A percentile compares a stretch with the other conserved stretches of the same genome.
Conservation (phyloP, 2,329 filamentous ascomycete genomes). For the Arthrinium phaeospermum region DNA sequence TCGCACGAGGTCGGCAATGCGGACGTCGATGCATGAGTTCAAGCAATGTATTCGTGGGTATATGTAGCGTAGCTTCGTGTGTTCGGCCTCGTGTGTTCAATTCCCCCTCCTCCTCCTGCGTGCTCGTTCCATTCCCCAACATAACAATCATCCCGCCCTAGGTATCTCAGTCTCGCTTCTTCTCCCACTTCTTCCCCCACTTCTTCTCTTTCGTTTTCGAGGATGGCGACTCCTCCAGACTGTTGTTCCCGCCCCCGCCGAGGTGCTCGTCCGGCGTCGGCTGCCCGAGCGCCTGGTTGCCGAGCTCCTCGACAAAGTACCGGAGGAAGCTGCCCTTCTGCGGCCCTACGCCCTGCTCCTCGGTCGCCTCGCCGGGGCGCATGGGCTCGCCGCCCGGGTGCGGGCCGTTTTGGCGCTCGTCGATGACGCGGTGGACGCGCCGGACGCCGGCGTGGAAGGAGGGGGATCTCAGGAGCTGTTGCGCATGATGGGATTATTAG, state of each 20-base stretch:
- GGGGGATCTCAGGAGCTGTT: conserved; percentile 55
- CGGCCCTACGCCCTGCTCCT: conserved; percentile 38
- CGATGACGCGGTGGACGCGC: conserved; percentile 55
- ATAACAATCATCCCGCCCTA: not conserved
- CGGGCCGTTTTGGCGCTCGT: conserved; percentile 55
- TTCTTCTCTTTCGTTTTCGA: not conserved
- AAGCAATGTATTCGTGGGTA: not conserved
- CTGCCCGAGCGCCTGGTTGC: conserved; percentile 54
- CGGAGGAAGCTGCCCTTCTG: conserved; percentile 45
- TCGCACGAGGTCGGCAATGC: not conserved
- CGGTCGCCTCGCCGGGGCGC: conserved; percentile 58
- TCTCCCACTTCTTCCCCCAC: not conserved
- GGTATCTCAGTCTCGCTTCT: not conserved
- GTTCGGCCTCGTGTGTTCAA: not conserved
- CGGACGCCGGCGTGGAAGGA: conserved; percentile 59
- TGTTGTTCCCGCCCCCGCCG: not conserved
- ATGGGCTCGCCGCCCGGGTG: conserved; percentile 58
- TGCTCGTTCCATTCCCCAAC: no score
- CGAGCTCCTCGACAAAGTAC: conserved; percentile 57
- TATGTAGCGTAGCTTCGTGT: not conserved
- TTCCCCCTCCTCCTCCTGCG: not conserved
- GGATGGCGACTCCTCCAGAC: not conserved
- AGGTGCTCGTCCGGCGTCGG: conserved; percentile 31
- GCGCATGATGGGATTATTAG: not conserved
- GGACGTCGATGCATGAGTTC: not conserved